Evolutionary conservation across 192 early-diverging fungal genomes (phyloP), one percentile per base, ranked within the genome.

Genomic region (Diversispora epigaea): DNA sequence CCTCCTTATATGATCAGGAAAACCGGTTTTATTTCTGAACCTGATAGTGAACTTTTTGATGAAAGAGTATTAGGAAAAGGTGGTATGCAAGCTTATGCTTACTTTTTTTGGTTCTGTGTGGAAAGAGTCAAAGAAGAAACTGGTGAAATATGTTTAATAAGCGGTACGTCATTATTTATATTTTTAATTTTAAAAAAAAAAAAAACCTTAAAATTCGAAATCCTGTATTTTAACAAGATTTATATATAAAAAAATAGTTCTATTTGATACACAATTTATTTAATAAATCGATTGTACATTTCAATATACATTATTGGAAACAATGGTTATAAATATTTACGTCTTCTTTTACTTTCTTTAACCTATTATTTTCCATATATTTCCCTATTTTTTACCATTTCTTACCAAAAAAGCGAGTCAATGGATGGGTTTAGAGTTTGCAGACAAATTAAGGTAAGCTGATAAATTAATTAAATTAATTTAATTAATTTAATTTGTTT

Each of bases 1-100:
- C 87, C 87, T 14, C 87, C 87, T 6, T 88, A 88, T 63, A 85
- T 88, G 83, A 88, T 86, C 19, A 76, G 86, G 57, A 86, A 86
- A 55, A 88, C 85, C 0, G 86, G 86, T 3, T 86, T 84, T 25
- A 82, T 86, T 19, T 78, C 83, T 4, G 78, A 80, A 6, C 85
- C 86, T 3, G 86, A 88, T 43, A 73, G 78, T 15, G 70, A 77
- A 8, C 71, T 88, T 5, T 88, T 83, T 50, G 86, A 88, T 69
- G 82, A 84, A 67, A 41, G 62, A 4, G 75, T 84, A 7, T 54
- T 88, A 6, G 84, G 76, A 41, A 80, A 80, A 60, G 82, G 82
- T 49, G 86, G 86, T 43, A 86, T 82, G 65, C 87, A 88, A 40
- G 87, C 82, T 0, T 88, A 88, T 76, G 79, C 83, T 19, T 88